A percentile compares a stretch with the other conserved stretches of the same genome.
Evolutionary conservation across 257 asterid genomes (phyloP).

Genomic region (Solanum chiquidenum): DNA sequence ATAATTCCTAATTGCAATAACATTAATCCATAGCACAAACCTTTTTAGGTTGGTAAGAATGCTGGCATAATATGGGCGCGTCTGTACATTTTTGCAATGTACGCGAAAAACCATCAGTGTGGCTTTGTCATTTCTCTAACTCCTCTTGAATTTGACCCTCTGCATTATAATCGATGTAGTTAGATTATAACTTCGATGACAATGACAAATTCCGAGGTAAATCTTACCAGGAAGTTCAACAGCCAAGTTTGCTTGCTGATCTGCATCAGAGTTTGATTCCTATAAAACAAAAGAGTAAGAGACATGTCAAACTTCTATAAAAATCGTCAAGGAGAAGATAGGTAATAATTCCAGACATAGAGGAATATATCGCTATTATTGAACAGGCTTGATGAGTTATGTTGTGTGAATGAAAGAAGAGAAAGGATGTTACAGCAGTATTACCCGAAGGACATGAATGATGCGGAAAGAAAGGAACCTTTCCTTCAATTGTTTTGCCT

Average conservation of each 20-base stretch:
- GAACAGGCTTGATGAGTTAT: background rate
- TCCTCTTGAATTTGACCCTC: constrained; percentile 75
- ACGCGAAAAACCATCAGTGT: background rate
- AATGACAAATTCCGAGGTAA: background rate
- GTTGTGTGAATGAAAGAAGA: background rate
- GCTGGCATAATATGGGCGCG: background rate
- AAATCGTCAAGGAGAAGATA: background rate
- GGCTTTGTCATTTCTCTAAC: constrained; percentile 30
- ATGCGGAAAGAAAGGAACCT: constrained; percentile 62
- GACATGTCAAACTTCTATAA: background rate
- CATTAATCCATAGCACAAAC: background rate
- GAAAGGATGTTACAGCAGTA: constrained; percentile 1
- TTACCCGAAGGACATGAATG: constrained; percentile 66
- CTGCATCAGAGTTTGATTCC: constrained; percentile 94
- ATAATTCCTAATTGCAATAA: background rate
- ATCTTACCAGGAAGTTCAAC: constrained; percentile 70
- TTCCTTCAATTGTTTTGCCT: constrained; percentile 73
- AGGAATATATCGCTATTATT: background rate
- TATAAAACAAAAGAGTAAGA: background rate
- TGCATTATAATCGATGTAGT: constrained; percentile 11
- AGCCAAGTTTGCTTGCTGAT: constrained; percentile 86
- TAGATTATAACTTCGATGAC: background rate
- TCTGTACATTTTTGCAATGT: background rate
- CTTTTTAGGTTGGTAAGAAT: background rate
- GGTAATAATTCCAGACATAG: background rate